Evolutionary conservation across 2,329 filamentous ascomycete species (phyloP).

Genomic region (Trichophaea hybrida): DNA sequence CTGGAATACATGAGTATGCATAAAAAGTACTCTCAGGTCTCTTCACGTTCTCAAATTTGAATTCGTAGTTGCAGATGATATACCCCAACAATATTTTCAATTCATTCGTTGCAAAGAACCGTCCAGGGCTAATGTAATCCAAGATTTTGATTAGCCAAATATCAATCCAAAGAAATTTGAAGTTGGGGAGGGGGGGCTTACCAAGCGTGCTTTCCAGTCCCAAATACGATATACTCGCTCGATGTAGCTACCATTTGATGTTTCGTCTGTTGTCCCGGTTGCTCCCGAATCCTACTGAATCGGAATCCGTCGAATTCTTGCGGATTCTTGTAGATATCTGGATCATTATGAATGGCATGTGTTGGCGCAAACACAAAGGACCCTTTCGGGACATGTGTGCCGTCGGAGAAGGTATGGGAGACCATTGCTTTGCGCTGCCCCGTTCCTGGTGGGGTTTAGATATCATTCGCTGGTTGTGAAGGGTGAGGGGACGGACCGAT

Average conservation of each 20-base stretch:
- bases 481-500: neutral
- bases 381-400: constrained; percentile 16
- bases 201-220: constrained; percentile 32
- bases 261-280: constrained; percentile 20
- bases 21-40: constrained; percentile 14
- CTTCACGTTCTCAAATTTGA: constrained; percentile 25
- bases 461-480: neutral
- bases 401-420: constrained; percentile 15
- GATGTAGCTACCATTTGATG: constrained; percentile 28
- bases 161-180: neutral
- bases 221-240: constrained; percentile 31
- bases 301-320: constrained; percentile 34
- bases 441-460: neutral
- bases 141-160: neutral
- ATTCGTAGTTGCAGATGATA: constrained; percentile 31
- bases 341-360: constrained; percentile 27
- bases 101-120: constrained; percentile 34
- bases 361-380: constrained; percentile 21
- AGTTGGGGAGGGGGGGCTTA: constrained; percentile 1
- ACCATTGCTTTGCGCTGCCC: constrained; percentile 13
- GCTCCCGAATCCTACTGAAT: constrained; percentile 32
- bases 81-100: constrained; percentile 31
- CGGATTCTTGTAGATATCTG: constrained; percentile 30
- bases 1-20: constrained; percentile 10
- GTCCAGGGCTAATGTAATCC: constrained; percentile 27